A percentile compares a stretch with the other conserved stretches of the same genome.
Conservation (phyloP, 2,329 filamentous ascomycete species). For the Fragosphaeria purpurea region DNA sequence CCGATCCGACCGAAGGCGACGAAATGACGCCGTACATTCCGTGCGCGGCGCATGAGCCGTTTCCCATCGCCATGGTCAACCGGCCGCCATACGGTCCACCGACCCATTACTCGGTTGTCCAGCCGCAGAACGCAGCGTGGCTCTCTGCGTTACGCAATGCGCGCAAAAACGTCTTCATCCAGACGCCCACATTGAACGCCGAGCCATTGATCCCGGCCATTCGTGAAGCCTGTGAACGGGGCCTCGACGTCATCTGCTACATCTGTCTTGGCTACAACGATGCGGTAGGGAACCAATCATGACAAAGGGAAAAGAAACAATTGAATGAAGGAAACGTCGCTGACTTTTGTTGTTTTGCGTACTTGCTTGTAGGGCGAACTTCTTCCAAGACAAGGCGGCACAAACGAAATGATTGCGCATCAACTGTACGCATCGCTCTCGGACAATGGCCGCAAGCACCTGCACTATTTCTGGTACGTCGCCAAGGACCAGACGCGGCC, state of each 20-base stretch:
- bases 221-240: slow-evolving; percentile 53
- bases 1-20: slow-evolving; percentile 39
- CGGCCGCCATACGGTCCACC: slow-evolving; percentile 56
- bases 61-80: slow-evolving; percentile 64
- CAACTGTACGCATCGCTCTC: slow-evolving; percentile 47
- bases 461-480: slow-evolving; percentile 61
- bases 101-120: slow-evolving; percentile 49
- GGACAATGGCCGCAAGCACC: slow-evolving; percentile 31
- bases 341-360: neutral
- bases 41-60: slow-evolving; percentile 39
- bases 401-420: slow-evolving; percentile 61
- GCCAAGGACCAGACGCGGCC: slow-evolving; percentile 62
- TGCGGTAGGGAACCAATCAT: slow-evolving; percentile 26
- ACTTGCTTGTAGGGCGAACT: slow-evolving; percentile 48
- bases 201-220: slow-evolving; percentile 55
- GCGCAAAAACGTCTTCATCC: slow-evolving; percentile 57
- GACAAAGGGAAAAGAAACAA: neutral
- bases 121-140: slow-evolving; percentile 69
- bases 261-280: slow-evolving; percentile 75
- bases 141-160: slow-evolving; percentile 60
- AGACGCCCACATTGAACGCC: slow-evolving; percentile 69
- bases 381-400: slow-evolving; percentile 64
- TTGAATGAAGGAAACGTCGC: no score
- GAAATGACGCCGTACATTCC: slow-evolving; percentile 59
- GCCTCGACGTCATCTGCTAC: slow-evolving; percentile 59